Evolutionary conservation across 768 basidiomycete species (phyloP), one percentile per base, ranked within the genome.

Genomic region (Mycena amicta): DNA sequence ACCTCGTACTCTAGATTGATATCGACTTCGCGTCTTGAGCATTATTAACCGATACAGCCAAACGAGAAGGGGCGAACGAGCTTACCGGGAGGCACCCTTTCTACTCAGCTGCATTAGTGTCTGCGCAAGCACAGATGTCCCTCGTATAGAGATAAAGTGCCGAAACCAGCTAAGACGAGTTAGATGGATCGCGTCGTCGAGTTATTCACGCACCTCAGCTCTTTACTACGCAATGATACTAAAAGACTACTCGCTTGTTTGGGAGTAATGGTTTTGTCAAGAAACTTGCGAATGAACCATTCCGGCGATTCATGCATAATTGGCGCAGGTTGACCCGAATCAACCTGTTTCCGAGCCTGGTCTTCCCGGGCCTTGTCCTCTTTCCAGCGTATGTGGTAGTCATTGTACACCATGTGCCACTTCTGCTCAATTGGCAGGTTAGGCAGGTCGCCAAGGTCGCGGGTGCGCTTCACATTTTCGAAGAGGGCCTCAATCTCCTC

Each of bases 261-360:
- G 40, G 86, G 74, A 1, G 88, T 94, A 50, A 97, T 86, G 2
- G 90, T 90, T 58, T 86, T 85, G 68, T 95, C 90, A 68, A 98
- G 78, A 70, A 97, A 93, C 72, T 89, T 93, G 72, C 88, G 85
- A 62, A 98, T 85, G 69, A 94, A 98, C 90, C 90, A 97, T 70
- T 97, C 91, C 1, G 95, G 94, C 8, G 90, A 85, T 60, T 89
- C 88, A 54, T 86, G 83, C 22, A 83, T 72, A 22, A 84, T 80
- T 22, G 80, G 71, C 5, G 75, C 72, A 5, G 83, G 64, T 54
- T 84, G 83, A 5, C 87, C 85, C 3, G 78, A 68, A 61, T 89
- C 89, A 5, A 75, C 75, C 66, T 86, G 86, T 68, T 77, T 85
- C 68, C 77, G 83, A 22, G 79, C 73, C 65, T 86, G 84, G 55